These are phyloP conservation scores for Phellinidium pouzarii DNA, from an alignment of 1,284 basidiomycete species.

Conservation along the genomic window DNA sequence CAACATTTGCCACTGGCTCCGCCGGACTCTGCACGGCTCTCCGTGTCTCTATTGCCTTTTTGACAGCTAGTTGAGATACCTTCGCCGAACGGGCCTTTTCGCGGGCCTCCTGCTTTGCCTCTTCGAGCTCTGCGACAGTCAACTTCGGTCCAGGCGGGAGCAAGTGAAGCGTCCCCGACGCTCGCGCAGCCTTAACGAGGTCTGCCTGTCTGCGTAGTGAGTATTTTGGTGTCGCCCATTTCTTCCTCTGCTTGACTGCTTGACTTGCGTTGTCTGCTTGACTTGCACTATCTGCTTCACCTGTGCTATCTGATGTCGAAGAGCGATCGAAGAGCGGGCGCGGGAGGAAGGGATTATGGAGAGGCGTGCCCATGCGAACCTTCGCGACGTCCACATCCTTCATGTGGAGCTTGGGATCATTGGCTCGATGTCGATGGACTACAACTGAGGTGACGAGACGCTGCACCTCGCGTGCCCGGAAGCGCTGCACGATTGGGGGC, in stretches of 20 bases:
- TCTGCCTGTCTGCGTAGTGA: slow-evolving; percentile 72
- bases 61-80: background rate
- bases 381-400: background rate
- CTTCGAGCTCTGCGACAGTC: slow-evolving; percentile 4
- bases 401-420: background rate
- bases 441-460: background rate
- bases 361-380: background rate
- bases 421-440: background rate
- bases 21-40: background rate
- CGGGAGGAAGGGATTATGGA: slow-evolving; percentile 15
- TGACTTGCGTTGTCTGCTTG: background rate
- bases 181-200: slow-evolving; percentile 62
- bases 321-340: slow-evolving; percentile 5
- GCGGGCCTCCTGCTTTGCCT: slow-evolving; percentile 3
- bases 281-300: no score
- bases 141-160: slow-evolving; percentile 20
- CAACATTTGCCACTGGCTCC: background rate
- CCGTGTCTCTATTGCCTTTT: background rate
- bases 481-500: slow-evolving; percentile 18
- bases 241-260: slow-evolving; percentile 17
- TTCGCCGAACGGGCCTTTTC: background rate
- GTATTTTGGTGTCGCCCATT: slow-evolving; percentile 64
- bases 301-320: background rate
- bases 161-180: slow-evolving; percentile 21
- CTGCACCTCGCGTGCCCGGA: slow-evolving; percentile 20